Percentiles rank a stretch among this genome's conserved stretches.
phyloP scores from a whole-genome alignment of 257 asterid genomes.

The Forsythia suspensa region DNA sequence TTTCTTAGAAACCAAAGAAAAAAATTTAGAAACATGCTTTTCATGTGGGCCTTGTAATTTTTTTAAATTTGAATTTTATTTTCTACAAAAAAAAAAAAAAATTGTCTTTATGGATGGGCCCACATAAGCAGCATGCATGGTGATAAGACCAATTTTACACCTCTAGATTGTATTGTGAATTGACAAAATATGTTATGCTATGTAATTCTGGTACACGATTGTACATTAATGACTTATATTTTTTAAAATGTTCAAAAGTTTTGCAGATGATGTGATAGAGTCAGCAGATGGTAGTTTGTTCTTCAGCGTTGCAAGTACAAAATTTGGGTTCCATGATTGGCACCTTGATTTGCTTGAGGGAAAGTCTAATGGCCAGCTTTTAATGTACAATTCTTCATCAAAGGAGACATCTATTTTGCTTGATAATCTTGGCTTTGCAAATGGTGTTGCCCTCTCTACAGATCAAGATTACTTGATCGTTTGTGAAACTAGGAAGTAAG shows the following conservation, averaged over 20 bases:
- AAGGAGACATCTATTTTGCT: constrained; percentile 45
- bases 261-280: constrained; percentile 68
- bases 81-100: no score
- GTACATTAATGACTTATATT: no score
- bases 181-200: background rate
- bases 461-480: constrained; percentile 55
- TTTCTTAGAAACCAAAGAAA: no score
- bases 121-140: no score
- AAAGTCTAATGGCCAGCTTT: constrained; percentile 59
- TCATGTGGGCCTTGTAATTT: no score
- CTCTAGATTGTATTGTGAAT: background rate
- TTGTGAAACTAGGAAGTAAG: constrained; percentile 77
- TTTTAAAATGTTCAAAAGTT: constrained; percentile 27
- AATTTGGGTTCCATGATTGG: constrained; percentile 43
- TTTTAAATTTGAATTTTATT: no score
- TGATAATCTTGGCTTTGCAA: constrained; percentile 52
- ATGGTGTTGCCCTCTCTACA: constrained; percentile 63
- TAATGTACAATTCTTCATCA: constrained; percentile 43
- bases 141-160: background rate
- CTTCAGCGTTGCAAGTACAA: constrained; percentile 63
- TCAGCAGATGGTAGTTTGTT: constrained; percentile 64
- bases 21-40: no score
- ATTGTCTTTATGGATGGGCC: no score
- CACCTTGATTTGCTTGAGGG: constrained; percentile 56
- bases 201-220: no score